These are phyloP conservation scores for Raffaelea albimanens DNA, from an alignment of 2,329 filamentous ascomycete species.

Conservation along the genomic window DNA sequence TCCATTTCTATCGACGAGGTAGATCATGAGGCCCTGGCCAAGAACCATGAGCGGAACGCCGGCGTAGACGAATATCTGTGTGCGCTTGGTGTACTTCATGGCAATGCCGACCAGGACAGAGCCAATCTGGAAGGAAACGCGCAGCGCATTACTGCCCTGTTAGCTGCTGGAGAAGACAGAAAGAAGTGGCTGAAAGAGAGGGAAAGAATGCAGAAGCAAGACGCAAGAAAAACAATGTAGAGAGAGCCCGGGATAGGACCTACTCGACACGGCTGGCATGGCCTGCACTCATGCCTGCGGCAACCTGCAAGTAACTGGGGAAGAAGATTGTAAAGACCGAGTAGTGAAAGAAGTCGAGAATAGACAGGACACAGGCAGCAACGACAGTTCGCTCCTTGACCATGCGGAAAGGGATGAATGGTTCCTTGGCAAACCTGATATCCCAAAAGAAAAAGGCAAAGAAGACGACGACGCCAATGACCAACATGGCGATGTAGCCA, in stretches of 20 bases:
- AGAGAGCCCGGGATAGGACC: not conserved
- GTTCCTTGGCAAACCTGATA: conserved; percentile 23
- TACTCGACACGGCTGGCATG: conserved; percentile 44
- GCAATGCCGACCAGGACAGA: conserved; percentile 47
- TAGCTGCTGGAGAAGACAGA: not conserved
- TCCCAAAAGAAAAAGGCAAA: conserved; percentile 18
- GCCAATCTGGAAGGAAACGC: conserved; percentile 47
- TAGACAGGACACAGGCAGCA: conserved; percentile 25
- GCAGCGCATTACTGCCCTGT: conserved; percentile 31
- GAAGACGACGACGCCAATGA: conserved; percentile 14
- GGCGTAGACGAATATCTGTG: conserved; percentile 52
- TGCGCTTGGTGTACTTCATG: conserved; percentile 44
- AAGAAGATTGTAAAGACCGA: conserved; percentile 29
- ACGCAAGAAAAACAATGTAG: not conserved
- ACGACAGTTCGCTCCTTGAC: conserved; percentile 26
- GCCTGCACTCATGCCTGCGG: conserved; percentile 47
- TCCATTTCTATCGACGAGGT: conserved; percentile 51
- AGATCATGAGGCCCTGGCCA: conserved; percentile 44
- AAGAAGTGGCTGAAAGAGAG: not conserved
- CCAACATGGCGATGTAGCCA: conserved; percentile 26
- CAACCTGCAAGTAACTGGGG: conserved; percentile 27
- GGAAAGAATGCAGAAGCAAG: not conserved
- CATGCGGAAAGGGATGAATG: conserved; percentile 28
- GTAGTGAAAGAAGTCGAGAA: conserved; percentile 25
- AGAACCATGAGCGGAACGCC: conserved; percentile 53